A percentile compares a stretch with the other conserved stretches of the same genome.
These are phyloP conservation scores for Chaetomium cochliodes DNA, from an alignment of 495 filamentous ascomycete species.

Conservation along the genomic window DNA sequence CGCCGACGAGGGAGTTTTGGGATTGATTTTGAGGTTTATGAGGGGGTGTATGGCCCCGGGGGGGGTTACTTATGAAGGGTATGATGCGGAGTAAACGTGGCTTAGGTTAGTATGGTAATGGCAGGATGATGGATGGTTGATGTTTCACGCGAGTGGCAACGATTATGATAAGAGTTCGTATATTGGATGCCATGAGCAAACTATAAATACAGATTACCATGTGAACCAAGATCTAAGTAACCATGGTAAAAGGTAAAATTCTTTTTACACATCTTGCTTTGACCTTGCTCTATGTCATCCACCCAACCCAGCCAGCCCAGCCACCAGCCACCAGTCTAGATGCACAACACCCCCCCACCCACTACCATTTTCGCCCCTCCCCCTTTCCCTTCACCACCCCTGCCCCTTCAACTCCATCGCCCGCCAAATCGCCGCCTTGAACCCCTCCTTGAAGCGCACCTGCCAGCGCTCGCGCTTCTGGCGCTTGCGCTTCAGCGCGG, in stretches of 20 bases:
- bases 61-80: background rate
- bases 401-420: constrained; percentile 66
- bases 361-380: too few relatives aligned
- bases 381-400: constrained; percentile 59
- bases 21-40: background rate
- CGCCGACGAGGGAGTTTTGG: constrained; percentile 44
- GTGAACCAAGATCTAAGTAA: constrained; percentile 1
- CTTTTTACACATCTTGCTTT: background rate
- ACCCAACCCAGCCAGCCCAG: background rate
- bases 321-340: background rate
- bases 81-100: background rate
- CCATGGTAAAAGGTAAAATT: constrained; percentile 1
- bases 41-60: background rate
- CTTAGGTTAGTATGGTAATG: background rate
- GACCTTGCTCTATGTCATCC: background rate
- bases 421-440: constrained; percentile 56
- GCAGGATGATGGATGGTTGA: background rate
- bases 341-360: too few relatives aligned
- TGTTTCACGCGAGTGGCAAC: background rate
- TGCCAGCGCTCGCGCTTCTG: constrained; percentile 64
- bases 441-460: constrained; percentile 62
- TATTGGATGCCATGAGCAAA: background rate
- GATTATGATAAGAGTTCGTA: background rate
- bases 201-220: constrained; percentile 19
- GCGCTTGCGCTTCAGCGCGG: constrained; percentile 72